These are phyloP conservation scores for Tilletia walkeri DNA, from an alignment of 1,284 basidiomycete species.

Conservation along the genomic window DNA sequence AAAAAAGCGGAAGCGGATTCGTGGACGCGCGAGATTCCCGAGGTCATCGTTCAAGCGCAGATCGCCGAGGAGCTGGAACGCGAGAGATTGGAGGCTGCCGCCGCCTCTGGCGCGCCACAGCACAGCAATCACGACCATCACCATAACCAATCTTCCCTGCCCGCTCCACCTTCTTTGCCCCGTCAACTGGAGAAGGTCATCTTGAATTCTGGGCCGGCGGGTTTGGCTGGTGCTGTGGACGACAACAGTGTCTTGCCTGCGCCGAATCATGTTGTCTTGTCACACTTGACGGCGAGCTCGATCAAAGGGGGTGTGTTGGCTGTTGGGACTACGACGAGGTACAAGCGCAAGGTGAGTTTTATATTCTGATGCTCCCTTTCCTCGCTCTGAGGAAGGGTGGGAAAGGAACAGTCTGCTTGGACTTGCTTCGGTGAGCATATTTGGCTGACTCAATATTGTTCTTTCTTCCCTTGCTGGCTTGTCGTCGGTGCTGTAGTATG, in stretches of 20 bases:
- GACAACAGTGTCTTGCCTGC: constrained; percentile 90
- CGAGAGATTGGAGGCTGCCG: constrained; percentile 33
- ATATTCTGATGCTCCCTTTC: too few species aligned
- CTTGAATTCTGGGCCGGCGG: constrained; percentile 64
- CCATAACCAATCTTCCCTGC: constrained; percentile 28
- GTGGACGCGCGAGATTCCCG: constrained; percentile 57
- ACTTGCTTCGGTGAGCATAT: not conserved
- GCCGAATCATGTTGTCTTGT: constrained; percentile 82
- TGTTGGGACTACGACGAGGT: constrained; percentile 88
- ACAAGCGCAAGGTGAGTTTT: constrained; percentile 76
- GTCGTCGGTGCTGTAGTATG: constrained; percentile 59
- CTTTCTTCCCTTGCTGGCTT: constrained; percentile 26
- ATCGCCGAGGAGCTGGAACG: constrained; percentile 49
- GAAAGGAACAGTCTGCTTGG: not conserved
- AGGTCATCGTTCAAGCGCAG: constrained; percentile 50
- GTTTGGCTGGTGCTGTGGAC: constrained; percentile 62
- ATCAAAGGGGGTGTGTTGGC: constrained; percentile 91
- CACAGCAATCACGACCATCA: not conserved
- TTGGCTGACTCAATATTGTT: too few species aligned
- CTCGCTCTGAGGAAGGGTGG: not conserved
- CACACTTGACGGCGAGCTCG: constrained; percentile 92
- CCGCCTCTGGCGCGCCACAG: constrained; percentile 16
- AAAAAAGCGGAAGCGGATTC: constrained; percentile 20
- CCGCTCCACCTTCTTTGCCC: constrained; percentile 69
- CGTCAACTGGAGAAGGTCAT: constrained; percentile 92